A percentile compares a stretch with the other conserved stretches of the same genome.
These are phyloP conservation scores for Sporodiniella umbellata DNA, from an alignment of 371 early-diverging fungal genomes.

Conservation along the genomic window DNA sequence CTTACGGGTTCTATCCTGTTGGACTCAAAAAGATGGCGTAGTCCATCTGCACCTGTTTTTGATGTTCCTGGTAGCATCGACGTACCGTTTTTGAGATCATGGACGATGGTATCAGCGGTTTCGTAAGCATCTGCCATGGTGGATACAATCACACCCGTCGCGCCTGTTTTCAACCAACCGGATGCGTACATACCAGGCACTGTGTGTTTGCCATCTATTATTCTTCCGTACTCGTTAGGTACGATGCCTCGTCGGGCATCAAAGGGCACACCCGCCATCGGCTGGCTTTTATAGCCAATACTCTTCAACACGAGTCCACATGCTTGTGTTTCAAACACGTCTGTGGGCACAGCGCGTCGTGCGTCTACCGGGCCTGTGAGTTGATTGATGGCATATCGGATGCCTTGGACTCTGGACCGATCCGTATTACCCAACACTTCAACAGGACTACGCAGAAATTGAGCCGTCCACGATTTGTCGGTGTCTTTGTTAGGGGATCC, in stretches of 20 bases:
- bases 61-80: slow-evolving; percentile 17
- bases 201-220: slow-evolving; percentile 51
- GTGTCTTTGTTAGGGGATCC: slow-evolving; percentile 32
- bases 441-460: slow-evolving; percentile 74
- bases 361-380: slow-evolving; percentile 58
- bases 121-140: slow-evolving; percentile 94
- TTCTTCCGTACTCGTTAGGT: slow-evolving; percentile 78
- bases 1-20: slow-evolving; percentile 48
- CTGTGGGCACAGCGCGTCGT: slow-evolving; percentile 60
- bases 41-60: slow-evolving; percentile 26
- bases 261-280: slow-evolving; percentile 77
- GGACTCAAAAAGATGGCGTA: slow-evolving; percentile 23
- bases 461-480: slow-evolving; percentile 66
- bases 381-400: slow-evolving; percentile 68
- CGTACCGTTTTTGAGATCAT: slow-evolving; percentile 48
- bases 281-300: slow-evolving; percentile 83
- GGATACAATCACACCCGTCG: slow-evolving; percentile 90
- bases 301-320: slow-evolving; percentile 76
- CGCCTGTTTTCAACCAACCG: slow-evolving; percentile 96
- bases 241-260: slow-evolving; percentile 64
- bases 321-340: slow-evolving; percentile 41
- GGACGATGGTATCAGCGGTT: slow-evolving; percentile 76
- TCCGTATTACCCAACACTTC: slow-evolving; percentile 37
- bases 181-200: slow-evolving; percentile 76
- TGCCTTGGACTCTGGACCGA: slow-evolving; percentile 25